Evolutionary conservation across 257 asterid species (phyloP).

Genomic region (Euphrasia confusa): DNA sequence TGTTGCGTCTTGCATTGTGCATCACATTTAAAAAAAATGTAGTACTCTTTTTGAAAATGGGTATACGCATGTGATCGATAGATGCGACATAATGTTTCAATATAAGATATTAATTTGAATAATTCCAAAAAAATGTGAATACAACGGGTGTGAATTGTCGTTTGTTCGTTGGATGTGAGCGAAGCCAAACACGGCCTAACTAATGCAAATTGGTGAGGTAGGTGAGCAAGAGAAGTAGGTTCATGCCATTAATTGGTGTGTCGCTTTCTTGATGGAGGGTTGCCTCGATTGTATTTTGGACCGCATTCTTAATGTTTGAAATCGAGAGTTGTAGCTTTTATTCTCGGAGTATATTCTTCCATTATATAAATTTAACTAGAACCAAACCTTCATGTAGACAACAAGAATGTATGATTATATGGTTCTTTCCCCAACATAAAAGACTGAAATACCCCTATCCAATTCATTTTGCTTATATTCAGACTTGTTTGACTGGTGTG

Average conservation of each 20-base stretch:
- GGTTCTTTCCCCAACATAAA: too few species aligned
- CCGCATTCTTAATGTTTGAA: neutral
- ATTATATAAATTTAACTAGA: too few species aligned
- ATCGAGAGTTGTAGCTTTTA: neutral
- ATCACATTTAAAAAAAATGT: neutral
- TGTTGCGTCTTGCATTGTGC: neutral
- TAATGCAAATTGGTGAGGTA: conserved; percentile 20
- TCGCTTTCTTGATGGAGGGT: conserved; percentile 18
- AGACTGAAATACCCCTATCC: too few species aligned
- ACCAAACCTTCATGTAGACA: too few species aligned
- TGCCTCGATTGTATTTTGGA: conserved; percentile 16
- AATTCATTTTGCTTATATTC: too few species aligned
- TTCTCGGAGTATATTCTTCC: too few species aligned
- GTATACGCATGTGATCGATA: too few species aligned
- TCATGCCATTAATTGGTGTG: conserved; percentile 13
- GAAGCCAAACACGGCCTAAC: neutral
- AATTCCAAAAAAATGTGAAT: neutral
- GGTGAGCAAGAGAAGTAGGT: conserved; percentile 30
- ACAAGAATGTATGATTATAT: too few species aligned
- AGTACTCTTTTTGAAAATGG: neutral
- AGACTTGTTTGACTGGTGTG: too few species aligned
- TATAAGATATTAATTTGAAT: neutral
- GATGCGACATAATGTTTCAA: too few species aligned
- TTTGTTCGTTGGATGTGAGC: neutral
- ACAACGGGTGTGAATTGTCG: neutral